phyloP scores from a whole-genome alignment of 306 rosid species.

The Prunus salicina region DNA sequence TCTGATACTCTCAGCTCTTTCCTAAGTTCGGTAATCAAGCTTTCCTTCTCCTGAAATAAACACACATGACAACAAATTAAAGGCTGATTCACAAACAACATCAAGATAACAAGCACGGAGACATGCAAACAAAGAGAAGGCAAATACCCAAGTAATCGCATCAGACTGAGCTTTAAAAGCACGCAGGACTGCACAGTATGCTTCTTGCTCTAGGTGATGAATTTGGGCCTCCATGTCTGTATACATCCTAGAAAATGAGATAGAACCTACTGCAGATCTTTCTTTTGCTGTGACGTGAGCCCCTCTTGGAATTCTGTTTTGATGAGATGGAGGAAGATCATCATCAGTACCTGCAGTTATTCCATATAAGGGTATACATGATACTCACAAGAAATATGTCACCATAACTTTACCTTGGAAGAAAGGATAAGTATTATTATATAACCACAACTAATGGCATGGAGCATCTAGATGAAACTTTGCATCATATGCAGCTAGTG shows the following conservation, averaged over 20 bases:
- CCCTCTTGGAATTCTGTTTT: conserved; percentile 56
- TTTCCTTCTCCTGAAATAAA: conserved; percentile 82
- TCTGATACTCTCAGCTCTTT: conserved; percentile 97
- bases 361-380: conserved; percentile 25
- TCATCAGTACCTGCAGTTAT: conserved; percentile 52
- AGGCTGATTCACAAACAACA: conserved; percentile 17
- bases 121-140: conserved; percentile 10
- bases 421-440: neutral
- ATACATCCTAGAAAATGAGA: conserved; percentile 43
- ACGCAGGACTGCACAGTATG: conserved; percentile 87
- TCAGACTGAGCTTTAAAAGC: conserved; percentile 98
- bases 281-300: conserved; percentile 37
- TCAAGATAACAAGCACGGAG: neutral
- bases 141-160: conserved; percentile 87
- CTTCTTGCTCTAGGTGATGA: conserved; percentile 92
- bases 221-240: conserved; percentile 87
- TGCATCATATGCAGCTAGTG: neutral
- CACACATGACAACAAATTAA: conserved; percentile 7
- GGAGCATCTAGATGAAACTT: neutral
- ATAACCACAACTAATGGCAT: neutral
- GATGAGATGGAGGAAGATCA: conserved; percentile 60
- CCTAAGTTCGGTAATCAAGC: conserved; percentile 95
- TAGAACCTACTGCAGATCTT: conserved; percentile 54
- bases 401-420: neutral
- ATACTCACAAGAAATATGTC: conserved; percentile 13